A percentile compares a stretch with the other conserved stretches of the same genome.
Evolutionary conservation across 78 protist genomes (phyloP).

Genomic region (Anaeramoeba flamelloides): DNA sequence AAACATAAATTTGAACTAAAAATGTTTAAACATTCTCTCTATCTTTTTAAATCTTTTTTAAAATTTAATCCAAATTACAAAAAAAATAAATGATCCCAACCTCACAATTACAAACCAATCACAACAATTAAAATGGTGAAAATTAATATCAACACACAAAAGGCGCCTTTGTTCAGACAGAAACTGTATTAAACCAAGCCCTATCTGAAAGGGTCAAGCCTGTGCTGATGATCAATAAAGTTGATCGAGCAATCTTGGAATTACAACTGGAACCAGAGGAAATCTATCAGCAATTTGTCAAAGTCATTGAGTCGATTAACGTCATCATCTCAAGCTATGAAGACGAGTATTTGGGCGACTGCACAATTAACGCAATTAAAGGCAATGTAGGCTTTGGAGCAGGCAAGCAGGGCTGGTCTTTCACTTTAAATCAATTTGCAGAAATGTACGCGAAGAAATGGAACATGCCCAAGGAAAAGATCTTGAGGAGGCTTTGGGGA

Average conservation of each 20-base stretch:
- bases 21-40: no score
- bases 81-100: no score
- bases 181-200: slow-evolving; percentile 98
- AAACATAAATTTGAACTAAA: no score
- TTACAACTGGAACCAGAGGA: slow-evolving; percentile 84
- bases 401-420: slow-evolving; percentile 97
- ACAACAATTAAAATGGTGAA: no score
- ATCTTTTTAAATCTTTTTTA: no score
- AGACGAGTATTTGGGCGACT: slow-evolving; percentile 79
- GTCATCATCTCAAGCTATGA: slow-evolving; percentile 40
- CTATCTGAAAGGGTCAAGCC: slow-evolving; percentile 91
- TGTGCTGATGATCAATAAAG: slow-evolving; percentile 88
- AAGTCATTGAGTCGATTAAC: slow-evolving; percentile 69
- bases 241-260: slow-evolving; percentile 84
- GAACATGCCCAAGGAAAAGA: slow-evolving; percentile 43
- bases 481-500: slow-evolving; percentile 92
- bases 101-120: no score
- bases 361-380: slow-evolving; percentile 47
- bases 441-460: slow-evolving; percentile 43
- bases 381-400: slow-evolving; percentile 93
- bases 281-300: slow-evolving; percentile 55
- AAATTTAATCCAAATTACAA: no score
- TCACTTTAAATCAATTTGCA: slow-evolving; percentile 60
- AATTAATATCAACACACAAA: no score
- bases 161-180: slow-evolving; percentile 99